phyloP scores from a whole-genome alignment of 768 basidiomycete species.

The Omphalotus guepiniiformis region DNA sequence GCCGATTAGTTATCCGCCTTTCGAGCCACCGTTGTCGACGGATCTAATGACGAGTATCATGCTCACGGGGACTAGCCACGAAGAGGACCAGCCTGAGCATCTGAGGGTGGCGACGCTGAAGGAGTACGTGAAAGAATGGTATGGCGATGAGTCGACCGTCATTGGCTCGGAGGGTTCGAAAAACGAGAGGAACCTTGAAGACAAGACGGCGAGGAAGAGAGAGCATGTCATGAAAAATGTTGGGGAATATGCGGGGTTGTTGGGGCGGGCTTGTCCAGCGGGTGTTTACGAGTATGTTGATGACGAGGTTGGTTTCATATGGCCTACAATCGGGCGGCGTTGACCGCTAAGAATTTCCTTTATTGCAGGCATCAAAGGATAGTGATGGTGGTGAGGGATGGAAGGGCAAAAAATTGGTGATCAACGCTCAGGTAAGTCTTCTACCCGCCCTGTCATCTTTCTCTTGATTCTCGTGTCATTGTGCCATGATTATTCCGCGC shows the following conservation, averaged over 20 bases:
- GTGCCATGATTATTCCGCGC: background rate
- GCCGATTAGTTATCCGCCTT: constrained; percentile 82
- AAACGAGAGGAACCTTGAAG: constrained; percentile 17
- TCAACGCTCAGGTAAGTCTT: constrained; percentile 84
- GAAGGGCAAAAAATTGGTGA: constrained; percentile 85
- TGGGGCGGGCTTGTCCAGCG: constrained; percentile 91
- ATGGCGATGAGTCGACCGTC: constrained; percentile 13
- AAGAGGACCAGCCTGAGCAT: constrained; percentile 94
- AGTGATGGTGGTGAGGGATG: constrained; percentile 47
- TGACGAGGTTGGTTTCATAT: constrained; percentile 38
- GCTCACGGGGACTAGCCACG: constrained; percentile 91
- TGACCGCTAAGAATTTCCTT: background rate
- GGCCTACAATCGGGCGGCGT: background rate
- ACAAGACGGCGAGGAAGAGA: constrained; percentile 28
- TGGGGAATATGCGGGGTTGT: constrained; percentile 76
- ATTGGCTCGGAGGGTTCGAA: constrained; percentile 19
- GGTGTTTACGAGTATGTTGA: constrained; percentile 96
- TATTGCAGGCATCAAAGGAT: background rate
- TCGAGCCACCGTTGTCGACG: constrained; percentile 86
- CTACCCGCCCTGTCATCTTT: background rate
- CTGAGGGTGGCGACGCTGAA: constrained; percentile 50
- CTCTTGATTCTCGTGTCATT: background rate
- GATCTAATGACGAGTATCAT: constrained; percentile 89
- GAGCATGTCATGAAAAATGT: constrained; percentile 76
- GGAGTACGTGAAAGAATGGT: constrained; percentile 18